Base-by-base conservation (phyloP, 106 monocot species). In the Dendrobium officinale region DNA sequence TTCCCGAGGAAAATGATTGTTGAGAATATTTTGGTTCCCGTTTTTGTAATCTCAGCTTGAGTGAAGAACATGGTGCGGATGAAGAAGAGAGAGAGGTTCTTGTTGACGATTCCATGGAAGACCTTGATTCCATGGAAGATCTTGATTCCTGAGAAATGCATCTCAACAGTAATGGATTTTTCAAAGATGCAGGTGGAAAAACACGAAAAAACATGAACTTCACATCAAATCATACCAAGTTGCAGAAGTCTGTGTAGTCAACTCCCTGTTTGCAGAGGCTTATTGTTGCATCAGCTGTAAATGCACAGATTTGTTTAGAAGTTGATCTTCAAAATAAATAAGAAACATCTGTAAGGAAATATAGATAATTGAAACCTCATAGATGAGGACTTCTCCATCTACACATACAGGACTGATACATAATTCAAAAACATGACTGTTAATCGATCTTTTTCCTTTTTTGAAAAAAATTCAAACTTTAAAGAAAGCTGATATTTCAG, bases 11-110 rank as follows among this genome's bases (percentile, higher is more conserved):
- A 74, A 79, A 80, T 17, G 55, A 41, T 22, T 61, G 66, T 3
- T 79, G 76, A 10, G 83, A 78, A 2, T 59, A 54, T 11, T 68
- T 67, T 9, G 22, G 55, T 8, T 87, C 85, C 42, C 79, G 61
- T 80, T 84, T 85, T 29, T 44, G 55, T 67, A 83, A 84, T 77
- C 72, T 92, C 58, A 73, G 80, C 5, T 92, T 88, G 6, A 82
- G 55, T 26, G 92, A 93, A 78, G 93, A 91, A 67, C 87, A 89
- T n/a, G 92, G 88, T 43, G 89, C 90, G 37, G 92, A 90, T 55
- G 94, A 92, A 75, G 80, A 85, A 26, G 91, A 93, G 73, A 83
- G 3, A 61, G 64, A 66, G 26, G 64, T 26, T 66, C 1, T 68
- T 78, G 86, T 86, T 7, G 94, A 90, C 66, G 89, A 92, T 51